Base-by-base conservation (phyloP, 2,329 filamentous ascomycete species). In the Spiromastix sp. region DNA sequence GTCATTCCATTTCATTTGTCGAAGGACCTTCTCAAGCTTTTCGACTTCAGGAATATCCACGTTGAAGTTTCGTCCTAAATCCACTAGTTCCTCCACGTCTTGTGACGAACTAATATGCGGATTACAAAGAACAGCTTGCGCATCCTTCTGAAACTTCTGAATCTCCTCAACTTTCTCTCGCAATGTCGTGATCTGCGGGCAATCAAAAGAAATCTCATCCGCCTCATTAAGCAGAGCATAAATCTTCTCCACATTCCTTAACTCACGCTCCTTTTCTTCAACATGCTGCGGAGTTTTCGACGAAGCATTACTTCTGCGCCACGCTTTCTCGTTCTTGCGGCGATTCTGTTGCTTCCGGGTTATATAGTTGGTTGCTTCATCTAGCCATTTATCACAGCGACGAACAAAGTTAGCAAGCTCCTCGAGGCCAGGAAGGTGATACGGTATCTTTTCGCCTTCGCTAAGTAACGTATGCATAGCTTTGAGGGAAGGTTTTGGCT, bases 321-420 rank as follows among this genome's bases (percentile, higher is more conserved):
- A 91, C 29, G 74, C 75, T 54, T 85, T 91, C 51, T 95, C 89
- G 58, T 82, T 93, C 63, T 96, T 96, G 42, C 89, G 85, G 43
- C 91, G 82, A 54, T 93, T 93, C 61, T 95, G 89, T 64, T 95
- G 89, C 66, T 98, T 98, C 48, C 91, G 83, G 40, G 91, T 87
- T 52, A 87, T 94, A 66, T 93, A 98, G 55, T 83, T 87, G 51
- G 85, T 91, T 45, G 91, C 91, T 63, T 96, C 89, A 51, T 96
- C 91, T 43, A 95, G 85, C 83, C 93, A 95, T 55, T 93, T 86
- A 59, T 94, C 93, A 67, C 91, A 96, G 51, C 85, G 81, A 49
- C 94, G 86, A 57, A 98, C 91, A 64, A 93, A 98, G 46, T 80
- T 75, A 61, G 79, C 82, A 48, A 98, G 71, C 48, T 84, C 75